These are phyloP conservation scores for Neofusicoccum parvum DNA, from an alignment of 2,329 filamentous ascomycete genomes.

Conservation along the genomic window DNA sequence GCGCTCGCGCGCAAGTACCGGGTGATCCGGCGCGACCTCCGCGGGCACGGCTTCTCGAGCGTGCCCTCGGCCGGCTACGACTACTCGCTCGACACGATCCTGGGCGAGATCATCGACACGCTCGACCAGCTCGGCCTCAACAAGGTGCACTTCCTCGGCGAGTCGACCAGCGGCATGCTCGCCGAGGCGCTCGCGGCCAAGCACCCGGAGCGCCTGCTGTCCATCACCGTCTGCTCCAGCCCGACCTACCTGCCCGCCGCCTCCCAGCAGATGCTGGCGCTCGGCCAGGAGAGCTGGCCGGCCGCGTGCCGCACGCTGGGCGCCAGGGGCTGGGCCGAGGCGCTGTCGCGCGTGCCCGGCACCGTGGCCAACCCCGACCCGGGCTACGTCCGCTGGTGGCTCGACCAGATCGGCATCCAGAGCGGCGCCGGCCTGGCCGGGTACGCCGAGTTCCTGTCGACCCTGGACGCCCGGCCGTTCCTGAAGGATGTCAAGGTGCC, in stretches of 20 bases:
- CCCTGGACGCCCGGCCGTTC: constrained; percentile 35
- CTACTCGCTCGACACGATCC: constrained; percentile 32
- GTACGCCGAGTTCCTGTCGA: constrained; percentile 38
- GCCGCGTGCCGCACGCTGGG: constrained; percentile 35
- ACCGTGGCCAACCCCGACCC: constrained; percentile 27
- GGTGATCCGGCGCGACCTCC: constrained; percentile 37
- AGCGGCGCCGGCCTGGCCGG: constrained; percentile 36
- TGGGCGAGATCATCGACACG: constrained; percentile 38
- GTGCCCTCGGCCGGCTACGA: constrained; percentile 27
- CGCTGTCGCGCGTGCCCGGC: constrained; percentile 30
- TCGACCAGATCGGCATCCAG: constrained; percentile 32
- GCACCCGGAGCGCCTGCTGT: constrained; percentile 33
- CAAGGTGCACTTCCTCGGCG: constrained; percentile 39
- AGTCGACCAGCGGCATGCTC: constrained; percentile 38
- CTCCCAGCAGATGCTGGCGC: constrained; percentile 36
- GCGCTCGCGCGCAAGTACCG: constrained; percentile 33
- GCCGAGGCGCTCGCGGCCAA: constrained; percentile 37
- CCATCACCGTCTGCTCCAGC: constrained; percentile 36
- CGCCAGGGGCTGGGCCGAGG: constrained; percentile 36
- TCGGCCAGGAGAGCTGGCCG: constrained; percentile 32
- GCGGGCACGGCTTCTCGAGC: constrained; percentile 38
- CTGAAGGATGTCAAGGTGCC: constrained; percentile 33
- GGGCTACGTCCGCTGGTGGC: constrained; percentile 36
- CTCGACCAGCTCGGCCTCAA: constrained; percentile 35
- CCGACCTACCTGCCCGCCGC: constrained; percentile 33